Conservation (phyloP, 2,329 filamentous ascomycete genomes). For the Raffaelea deltoideospora region DNA sequence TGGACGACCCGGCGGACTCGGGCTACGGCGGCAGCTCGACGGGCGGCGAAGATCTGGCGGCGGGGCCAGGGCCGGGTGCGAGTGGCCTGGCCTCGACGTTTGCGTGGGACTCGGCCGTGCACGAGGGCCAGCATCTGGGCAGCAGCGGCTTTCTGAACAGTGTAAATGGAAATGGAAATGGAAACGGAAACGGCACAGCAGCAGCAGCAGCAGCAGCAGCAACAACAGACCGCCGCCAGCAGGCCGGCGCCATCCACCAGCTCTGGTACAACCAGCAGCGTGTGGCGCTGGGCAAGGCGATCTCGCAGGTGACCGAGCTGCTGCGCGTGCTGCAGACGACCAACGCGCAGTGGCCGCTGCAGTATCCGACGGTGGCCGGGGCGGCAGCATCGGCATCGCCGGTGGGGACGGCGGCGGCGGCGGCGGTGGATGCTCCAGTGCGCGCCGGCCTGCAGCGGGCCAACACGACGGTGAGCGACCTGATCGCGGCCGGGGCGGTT, state of each 20-base stretch:
- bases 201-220: constrained; percentile 17
- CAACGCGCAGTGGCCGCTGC: constrained; percentile 84
- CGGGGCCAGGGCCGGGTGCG: background rate
- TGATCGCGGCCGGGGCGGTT: constrained; percentile 13
- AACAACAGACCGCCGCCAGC: constrained; percentile 51
- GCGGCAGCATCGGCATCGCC: constrained; percentile 27
- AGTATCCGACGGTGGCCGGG: constrained; percentile 76
- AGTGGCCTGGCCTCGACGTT: background rate
- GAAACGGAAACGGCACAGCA: no score
- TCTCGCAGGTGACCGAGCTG: constrained; percentile 72
- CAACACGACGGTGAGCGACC: constrained; percentile 41
- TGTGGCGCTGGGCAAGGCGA: constrained; percentile 71
- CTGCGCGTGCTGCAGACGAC: constrained; percentile 70
- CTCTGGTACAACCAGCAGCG: constrained; percentile 91
- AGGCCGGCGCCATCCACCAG: constrained; percentile 79
- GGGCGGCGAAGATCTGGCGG: constrained; percentile 33
- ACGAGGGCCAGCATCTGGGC: no score
- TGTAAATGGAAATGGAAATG: no score
- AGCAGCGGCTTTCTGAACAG: no score
- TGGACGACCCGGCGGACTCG: constrained; percentile 81
- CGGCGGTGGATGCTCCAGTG: no score
- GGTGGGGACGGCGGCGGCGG: constrained; percentile 24
- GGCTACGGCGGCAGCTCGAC: constrained; percentile 75
- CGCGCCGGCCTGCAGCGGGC: constrained; percentile 50
- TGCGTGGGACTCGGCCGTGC: constrained; percentile 26